These are phyloP conservation scores for Phragmites australis DNA, from an alignment of 176 grass and related monocot species.

Conservation along the genomic window DNA sequence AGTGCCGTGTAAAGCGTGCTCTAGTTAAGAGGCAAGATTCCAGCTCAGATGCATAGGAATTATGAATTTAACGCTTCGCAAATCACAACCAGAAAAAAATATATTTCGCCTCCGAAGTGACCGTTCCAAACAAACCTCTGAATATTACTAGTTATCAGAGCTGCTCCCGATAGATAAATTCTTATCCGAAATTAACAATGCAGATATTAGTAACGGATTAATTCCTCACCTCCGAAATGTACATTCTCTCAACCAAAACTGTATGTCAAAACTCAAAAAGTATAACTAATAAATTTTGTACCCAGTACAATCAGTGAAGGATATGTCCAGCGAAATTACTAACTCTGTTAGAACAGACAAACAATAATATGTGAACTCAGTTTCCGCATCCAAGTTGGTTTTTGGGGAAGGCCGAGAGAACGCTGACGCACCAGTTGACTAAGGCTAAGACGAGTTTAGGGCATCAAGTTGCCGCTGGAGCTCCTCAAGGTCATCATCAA, in stretches of 20 bases:
- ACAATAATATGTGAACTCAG: neutral
- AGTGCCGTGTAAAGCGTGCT: neutral
- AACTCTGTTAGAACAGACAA: conserved; percentile 6
- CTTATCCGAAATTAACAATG: neutral
- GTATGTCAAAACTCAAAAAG: neutral
- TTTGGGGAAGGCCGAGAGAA: neutral
- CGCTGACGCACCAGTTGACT: neutral
- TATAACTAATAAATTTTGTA: neutral
- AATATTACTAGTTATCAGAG: neutral
- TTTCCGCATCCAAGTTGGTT: conserved; percentile 20
- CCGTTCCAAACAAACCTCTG: neutral
- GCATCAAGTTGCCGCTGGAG: conserved; percentile 91
- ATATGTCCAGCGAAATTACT: conserved; percentile 4
- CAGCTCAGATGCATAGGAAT: neutral
- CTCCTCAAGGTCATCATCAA: conserved; percentile 78
- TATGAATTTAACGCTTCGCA: neutral
- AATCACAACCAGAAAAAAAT: neutral
- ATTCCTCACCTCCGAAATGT: neutral
- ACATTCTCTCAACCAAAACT: conserved; percentile 25
- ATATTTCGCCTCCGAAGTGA: neutral
- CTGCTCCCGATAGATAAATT: neutral
- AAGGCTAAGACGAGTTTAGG: conserved; percentile 57
- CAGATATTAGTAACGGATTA: neutral
- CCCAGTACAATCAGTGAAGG: neutral
- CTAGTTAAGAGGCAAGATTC: neutral